Evolutionary conservation across 768 basidiomycete species (phyloP).

Genomic region (Boletus subcaerulescens): DNA sequence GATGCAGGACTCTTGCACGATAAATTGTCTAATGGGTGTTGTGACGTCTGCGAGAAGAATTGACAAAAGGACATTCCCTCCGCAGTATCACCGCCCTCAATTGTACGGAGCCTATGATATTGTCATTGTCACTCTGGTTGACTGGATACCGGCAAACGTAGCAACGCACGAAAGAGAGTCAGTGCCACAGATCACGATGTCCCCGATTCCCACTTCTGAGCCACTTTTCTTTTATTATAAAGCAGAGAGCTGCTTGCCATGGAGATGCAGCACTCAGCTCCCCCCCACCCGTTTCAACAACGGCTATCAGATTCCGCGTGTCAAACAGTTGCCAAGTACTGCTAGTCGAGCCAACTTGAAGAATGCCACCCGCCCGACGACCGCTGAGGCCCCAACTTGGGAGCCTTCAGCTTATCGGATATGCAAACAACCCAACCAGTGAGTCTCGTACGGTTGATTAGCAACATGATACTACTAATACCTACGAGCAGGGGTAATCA

Average conservation of each 20-base stretch:
- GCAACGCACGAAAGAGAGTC: neutral
- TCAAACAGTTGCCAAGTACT: neutral
- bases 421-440: slow-evolving; percentile 27
- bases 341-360: neutral
- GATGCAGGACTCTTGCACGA: neutral
- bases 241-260: neutral
- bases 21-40: no score
- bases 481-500: slow-evolving; percentile 21
- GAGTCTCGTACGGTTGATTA: neutral
- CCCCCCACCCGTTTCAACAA: neutral
- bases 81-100: slow-evolving; percentile 2
- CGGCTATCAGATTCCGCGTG: neutral
- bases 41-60: no score
- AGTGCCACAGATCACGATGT: neutral
- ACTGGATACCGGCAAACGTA: slow-evolving; percentile 3
- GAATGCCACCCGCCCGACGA: slow-evolving; percentile 24
- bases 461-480: neutral
- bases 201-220: neutral
- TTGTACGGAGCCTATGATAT: slow-evolving; percentile 5
- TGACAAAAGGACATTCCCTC: slow-evolving; percentile 4
- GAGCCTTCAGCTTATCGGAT: slow-evolving; percentile 18
- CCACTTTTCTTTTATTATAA: slow-evolving; percentile 10
- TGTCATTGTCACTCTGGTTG: slow-evolving; percentile 5
- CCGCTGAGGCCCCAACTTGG: slow-evolving; percentile 9
- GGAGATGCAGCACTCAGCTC: neutral